A percentile compares a stretch with the other conserved stretches of the same genome.
Conservation (phyloP, 331 rosid genomes). For the Phaseolus coccineus region DNA sequence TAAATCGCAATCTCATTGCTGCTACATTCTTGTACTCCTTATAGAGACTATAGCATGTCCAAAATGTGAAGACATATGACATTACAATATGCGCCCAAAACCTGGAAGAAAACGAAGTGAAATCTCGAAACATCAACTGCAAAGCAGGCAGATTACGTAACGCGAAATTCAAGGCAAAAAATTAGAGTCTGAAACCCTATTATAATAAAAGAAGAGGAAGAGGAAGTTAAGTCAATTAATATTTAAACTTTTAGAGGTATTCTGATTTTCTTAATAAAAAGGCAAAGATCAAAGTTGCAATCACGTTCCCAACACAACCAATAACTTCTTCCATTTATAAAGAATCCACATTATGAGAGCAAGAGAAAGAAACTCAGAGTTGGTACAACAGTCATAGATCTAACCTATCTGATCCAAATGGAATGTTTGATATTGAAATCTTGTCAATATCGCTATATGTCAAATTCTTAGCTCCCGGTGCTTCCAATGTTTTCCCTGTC, state of each 20-base stretch:
- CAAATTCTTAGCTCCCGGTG: slow-evolving; percentile 50
- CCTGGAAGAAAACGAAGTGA: slow-evolving; percentile 55
- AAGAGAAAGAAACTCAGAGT: slow-evolving; percentile 7
- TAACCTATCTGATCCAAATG: slow-evolving; percentile 73
- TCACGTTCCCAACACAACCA: slow-evolving; percentile 15
- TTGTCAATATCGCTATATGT: slow-evolving; percentile 78
- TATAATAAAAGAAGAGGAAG: slow-evolving; percentile 6
- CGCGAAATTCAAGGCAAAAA: slow-evolving; percentile 10
- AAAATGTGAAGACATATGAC: slow-evolving; percentile 79
- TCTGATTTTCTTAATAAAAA: slow-evolving; percentile 11
- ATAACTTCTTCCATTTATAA: slow-evolving; percentile 22
- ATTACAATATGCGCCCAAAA: slow-evolving; percentile 80
- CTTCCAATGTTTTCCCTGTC: slow-evolving; percentile 63
- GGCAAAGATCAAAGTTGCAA: slow-evolving; percentile 16
- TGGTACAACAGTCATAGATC: slow-evolving; percentile 7
- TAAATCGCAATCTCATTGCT: slow-evolving; percentile 72
- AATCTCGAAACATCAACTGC: slow-evolving; percentile 23
- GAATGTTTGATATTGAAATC: slow-evolving; percentile 88
- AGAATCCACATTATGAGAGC: not conserved
- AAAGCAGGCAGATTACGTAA: slow-evolving; percentile 27
- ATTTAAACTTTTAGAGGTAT: not conserved
- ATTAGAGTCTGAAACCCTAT: not conserved
- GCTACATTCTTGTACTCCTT: slow-evolving; percentile 71
- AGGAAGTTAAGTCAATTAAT: not conserved
- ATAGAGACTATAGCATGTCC: slow-evolving; percentile 87